Conservation (phyloP, 2,329 filamentous ascomycete species). For the Pestalotiopsis sp. region DNA sequence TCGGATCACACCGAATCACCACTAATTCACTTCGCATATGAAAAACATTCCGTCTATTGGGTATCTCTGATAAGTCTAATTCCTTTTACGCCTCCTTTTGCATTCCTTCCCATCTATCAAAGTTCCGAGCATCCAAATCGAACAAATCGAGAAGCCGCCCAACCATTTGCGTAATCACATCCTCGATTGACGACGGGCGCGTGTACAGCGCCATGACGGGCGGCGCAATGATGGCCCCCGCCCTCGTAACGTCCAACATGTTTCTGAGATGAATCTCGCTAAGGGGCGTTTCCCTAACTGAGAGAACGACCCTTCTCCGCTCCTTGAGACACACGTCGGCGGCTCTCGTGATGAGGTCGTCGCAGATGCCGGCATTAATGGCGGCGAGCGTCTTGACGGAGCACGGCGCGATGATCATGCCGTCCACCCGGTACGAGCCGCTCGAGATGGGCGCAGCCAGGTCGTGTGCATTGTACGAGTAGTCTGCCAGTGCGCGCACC, state of each 20-base stretch:
- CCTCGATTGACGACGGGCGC: slow-evolving; percentile 38
- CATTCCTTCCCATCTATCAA: slow-evolving; percentile 39
- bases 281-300: slow-evolving; percentile 45
- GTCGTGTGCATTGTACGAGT: slow-evolving; percentile 42
- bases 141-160: slow-evolving; percentile 49
- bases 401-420: slow-evolving; percentile 52
- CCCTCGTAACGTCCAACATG: slow-evolving; percentile 41
- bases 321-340: slow-evolving; percentile 52
- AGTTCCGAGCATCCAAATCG: slow-evolving; percentile 41
- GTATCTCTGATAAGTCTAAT: not conserved
- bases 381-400: slow-evolving; percentile 50
- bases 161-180: slow-evolving; percentile 46
- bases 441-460: slow-evolving; percentile 46
- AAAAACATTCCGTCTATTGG: not conserved
- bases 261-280: slow-evolving; percentile 49
- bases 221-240: slow-evolving; percentile 46
- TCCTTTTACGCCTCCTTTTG: not conserved
- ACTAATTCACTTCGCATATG: not conserved
- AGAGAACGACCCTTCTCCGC: slow-evolving; percentile 39
- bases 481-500: slow-evolving; percentile 39
- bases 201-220: slow-evolving; percentile 48
- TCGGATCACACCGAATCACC: not conserved
- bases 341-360: slow-evolving; percentile 46
- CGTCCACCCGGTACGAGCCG: slow-evolving; percentile 45
- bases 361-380: slow-evolving; percentile 41